Evolutionary conservation across 2,329 filamentous ascomycete genomes (phyloP).

Genomic region (Colletotrichum sp.): DNA sequence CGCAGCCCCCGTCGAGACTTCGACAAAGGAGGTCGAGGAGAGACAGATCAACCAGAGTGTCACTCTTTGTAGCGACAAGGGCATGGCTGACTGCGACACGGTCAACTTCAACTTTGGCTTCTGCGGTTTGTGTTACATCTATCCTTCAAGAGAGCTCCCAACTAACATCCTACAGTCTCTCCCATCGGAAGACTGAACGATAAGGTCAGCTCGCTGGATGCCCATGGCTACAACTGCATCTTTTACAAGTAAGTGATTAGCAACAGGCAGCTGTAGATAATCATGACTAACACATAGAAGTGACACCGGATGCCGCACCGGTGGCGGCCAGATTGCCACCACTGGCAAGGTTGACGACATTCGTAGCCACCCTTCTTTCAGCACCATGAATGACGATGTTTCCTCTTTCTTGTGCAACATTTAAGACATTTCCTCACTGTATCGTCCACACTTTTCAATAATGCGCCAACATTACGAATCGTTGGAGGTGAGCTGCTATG

Average conservation of each 20-base stretch:
- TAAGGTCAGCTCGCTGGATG: conserved; percentile 12
- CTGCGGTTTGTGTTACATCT: not conserved
- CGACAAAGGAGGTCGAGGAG: not conserved
- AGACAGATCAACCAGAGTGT: conserved; percentile 2
- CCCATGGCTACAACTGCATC: conserved; percentile 12
- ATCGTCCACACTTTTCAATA: not conserved
- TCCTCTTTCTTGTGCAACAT: conserved; percentile 14
- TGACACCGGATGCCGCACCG: conserved; percentile 8
- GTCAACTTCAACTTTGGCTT: conserved; percentile 14
- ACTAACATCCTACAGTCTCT: not conserved
- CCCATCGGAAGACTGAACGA: conserved; percentile 4
- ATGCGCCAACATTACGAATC: not conserved
- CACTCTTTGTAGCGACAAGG: conserved; percentile 7
- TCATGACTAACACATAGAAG: not conserved
- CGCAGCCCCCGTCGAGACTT: conserved; percentile 1
- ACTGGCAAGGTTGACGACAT: not conserved
- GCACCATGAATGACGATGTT: conserved; percentile 17
- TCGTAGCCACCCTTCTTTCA: not conserved
- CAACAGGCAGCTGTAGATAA: not conserved
- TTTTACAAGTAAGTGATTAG: not conserved
- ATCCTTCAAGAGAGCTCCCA: not conserved
- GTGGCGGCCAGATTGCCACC: conserved; percentile 8
- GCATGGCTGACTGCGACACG: conserved; percentile 2
- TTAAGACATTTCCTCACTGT: not conserved
- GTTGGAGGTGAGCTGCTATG: not conserved